Evolutionary conservation across 176 grass and related monocot genomes (phyloP), one percentile per base, ranked within the genome.

Genomic region (Rhynchospora tenuis): DNA sequence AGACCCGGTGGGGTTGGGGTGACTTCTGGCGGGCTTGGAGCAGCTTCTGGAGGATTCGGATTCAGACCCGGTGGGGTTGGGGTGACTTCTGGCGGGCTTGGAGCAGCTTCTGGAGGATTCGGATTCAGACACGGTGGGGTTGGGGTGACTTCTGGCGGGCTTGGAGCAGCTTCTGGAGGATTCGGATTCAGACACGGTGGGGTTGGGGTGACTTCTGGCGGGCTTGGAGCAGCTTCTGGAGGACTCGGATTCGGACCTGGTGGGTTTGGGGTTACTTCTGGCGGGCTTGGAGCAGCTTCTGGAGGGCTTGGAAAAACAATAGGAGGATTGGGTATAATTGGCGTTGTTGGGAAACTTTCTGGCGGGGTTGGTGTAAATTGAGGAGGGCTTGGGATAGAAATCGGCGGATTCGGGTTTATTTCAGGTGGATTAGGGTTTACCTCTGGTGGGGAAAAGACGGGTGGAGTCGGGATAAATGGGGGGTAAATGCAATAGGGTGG

Each of bases 401-500:
- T 28, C 28, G 84, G 88, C 0, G 88, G 93, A 3, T 72, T 86
- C 0, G 93, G 90, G 0, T 79, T 48, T 1, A 73, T n/a, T 7
- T 73, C 47, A 0, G 89, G 86, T 1, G 89, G 61, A 48, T 63
- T 82, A 0, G 89, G 87, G 1, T 52, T 57, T 9, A 86, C 42
- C 17, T 77, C 46, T 0, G 85, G 86, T 0, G 89, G 89, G 27
- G 72, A 61, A 16, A 64, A 23, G 1, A 80, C 23, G 9, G 87
- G 83, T 2, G 89, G 79, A 22, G 57, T 33, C 0, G 87, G 84
- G 0, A 42, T 38, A 6, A n/a, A 33, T 0, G 89, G 93, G 11
- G 93, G 89, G 50, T 85, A 67, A 72, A 5, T 28, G 57, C 92
- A 98, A 66, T 80, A 86, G 45, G 88, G 88, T 15, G 88, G 58